These are phyloP conservation scores for Aspergillus terreus DNA, from an alignment of 2,329 filamentous ascomycete species.

Conservation along the genomic window DNA sequence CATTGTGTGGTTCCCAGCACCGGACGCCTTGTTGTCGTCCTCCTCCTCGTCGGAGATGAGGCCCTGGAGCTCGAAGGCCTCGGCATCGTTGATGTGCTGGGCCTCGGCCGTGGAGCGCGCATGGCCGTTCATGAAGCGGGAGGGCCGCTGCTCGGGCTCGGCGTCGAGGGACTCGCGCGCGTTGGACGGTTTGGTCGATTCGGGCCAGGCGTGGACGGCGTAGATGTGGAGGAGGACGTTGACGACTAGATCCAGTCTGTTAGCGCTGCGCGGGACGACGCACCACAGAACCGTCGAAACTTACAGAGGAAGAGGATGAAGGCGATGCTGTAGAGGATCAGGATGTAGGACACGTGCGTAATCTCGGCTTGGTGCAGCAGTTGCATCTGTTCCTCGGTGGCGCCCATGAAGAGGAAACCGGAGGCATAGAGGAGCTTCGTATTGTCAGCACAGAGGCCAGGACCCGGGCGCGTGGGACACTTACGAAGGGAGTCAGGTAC, in stretches of 20 bases:
- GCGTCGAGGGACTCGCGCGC: constrained; percentile 10
- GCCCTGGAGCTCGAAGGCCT: constrained; percentile 91
- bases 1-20: constrained; percentile 10
- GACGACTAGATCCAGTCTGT: constrained; percentile 51
- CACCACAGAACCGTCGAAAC: constrained; percentile 20
- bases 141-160: constrained; percentile 13
- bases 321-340: constrained; percentile 85
- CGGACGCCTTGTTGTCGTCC: constrained; percentile 38
- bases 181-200: constrained; percentile 23
- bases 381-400: constrained; percentile 92
- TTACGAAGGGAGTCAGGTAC: constrained; percentile 65
- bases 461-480: constrained; percentile 35
- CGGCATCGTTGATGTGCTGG: constrained; percentile 67
- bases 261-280: constrained; percentile 1
- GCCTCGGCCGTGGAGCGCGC: constrained; percentile 34
- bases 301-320: constrained; percentile 85
- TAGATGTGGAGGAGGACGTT: constrained; percentile 85
- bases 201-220: constrained; percentile 58
- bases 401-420: constrained; percentile 95
- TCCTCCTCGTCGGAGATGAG: constrained; percentile 83
- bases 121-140: constrained; percentile 42
- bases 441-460: constrained; percentile 18
- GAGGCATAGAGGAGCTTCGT: constrained; percentile 79
- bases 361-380: constrained; percentile 70
- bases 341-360: constrained; percentile 85